A percentile compares a stretch with the other conserved stretches of the same genome.
phyloP scores from a whole-genome alignment of 2,329 filamentous ascomycete genomes.

The Plenodomus lindquistii region DNA sequence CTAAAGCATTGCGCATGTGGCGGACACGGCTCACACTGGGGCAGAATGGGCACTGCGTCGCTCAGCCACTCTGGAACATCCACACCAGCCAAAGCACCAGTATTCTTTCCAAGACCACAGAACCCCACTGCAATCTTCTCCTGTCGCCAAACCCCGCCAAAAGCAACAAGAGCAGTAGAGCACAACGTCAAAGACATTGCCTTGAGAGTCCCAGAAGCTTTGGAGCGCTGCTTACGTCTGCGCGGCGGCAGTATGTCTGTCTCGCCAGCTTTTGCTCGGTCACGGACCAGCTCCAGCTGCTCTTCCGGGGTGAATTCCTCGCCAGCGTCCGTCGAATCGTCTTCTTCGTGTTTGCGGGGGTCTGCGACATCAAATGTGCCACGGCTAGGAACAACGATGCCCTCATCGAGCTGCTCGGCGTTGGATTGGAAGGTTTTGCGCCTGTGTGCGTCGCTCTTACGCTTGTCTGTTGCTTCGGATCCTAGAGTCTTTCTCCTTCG shows the following conservation, averaged over 20 bases:
- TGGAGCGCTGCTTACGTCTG: constrained; percentile 33
- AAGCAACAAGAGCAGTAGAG: constrained; percentile 69
- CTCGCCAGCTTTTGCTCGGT: constrained; percentile 63
- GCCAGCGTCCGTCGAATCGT: constrained; percentile 64
- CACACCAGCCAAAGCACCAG: constrained; percentile 61
- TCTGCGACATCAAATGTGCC: constrained; percentile 63
- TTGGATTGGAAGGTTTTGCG: constrained; percentile 49
- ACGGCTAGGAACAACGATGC: constrained; percentile 58
- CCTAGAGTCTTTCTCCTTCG: constrained; percentile 58
- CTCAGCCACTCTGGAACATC: constrained; percentile 69
- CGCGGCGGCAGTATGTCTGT: constrained; percentile 52
- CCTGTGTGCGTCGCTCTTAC: constrained; percentile 49
- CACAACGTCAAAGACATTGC: constrained; percentile 74
- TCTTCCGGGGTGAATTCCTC: constrained; percentile 96
- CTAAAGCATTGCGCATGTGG: constrained; percentile 86
- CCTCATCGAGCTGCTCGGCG: constrained; percentile 55
- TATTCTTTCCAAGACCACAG: constrained; percentile 75
- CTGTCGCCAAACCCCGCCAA: constrained; percentile 83
- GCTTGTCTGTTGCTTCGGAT: constrained; percentile 45
- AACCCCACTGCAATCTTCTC: constrained; percentile 97
- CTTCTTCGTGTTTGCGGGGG: constrained; percentile 48
- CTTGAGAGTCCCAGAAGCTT: constrained; percentile 56
- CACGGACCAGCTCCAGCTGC: constrained; percentile 72
- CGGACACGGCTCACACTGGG: constrained; percentile 88
- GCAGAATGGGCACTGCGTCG: constrained; percentile 65